Conservation (phyloP, 805 yeast species). For the Metschnikowia colocasiae region DNA sequence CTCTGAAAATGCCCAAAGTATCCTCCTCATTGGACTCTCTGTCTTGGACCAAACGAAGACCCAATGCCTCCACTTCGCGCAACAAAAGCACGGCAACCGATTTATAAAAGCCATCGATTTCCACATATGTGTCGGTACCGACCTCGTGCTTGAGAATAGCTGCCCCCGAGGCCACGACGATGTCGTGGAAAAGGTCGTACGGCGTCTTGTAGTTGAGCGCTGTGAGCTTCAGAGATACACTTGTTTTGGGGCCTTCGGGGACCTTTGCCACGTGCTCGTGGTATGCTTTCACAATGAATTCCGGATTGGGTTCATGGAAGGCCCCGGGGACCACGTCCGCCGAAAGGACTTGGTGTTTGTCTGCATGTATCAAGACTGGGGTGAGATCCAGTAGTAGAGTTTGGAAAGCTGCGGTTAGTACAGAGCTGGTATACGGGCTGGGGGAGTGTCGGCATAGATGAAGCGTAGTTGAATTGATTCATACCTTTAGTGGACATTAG, state of each 20-base stretch:
- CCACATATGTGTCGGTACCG: constrained; percentile 47
- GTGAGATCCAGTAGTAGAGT: constrained; percentile 17
- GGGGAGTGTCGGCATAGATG: no score
- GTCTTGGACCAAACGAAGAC: constrained; percentile 21
- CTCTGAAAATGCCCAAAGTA: constrained; percentile 40
- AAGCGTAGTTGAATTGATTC: constrained; percentile 26
- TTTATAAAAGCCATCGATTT: constrained; percentile 61
- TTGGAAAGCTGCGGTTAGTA: constrained; percentile 10
- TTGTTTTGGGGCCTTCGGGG: constrained; percentile 28
- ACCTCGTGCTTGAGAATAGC: constrained; percentile 45
- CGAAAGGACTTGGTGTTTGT: constrained; percentile 10
- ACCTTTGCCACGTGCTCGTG: constrained; percentile 29
- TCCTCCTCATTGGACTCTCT: constrained; percentile 15
- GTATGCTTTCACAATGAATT: constrained; percentile 42
- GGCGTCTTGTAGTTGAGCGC: constrained; percentile 41
- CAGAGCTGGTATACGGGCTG: constrained; percentile 17
- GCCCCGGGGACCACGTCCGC: constrained; percentile 37
- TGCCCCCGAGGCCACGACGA: constrained; percentile 53
- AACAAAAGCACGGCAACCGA: constrained; percentile 59
- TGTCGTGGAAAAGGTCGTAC: constrained; percentile 63
- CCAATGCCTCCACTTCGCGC: constrained; percentile 53
- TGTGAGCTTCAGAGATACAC: constrained; percentile 42
- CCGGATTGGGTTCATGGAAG: constrained; percentile 46
- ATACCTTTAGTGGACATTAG: constrained; percentile 2
- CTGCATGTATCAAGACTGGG: constrained; percentile 12